A percentile compares a stretch with the other conserved stretches of the same genome.
Evolutionary conservation across 192 early-diverging fungal genomes (phyloP).

Genomic region (Phlyctochytrium bullatum): DNA sequence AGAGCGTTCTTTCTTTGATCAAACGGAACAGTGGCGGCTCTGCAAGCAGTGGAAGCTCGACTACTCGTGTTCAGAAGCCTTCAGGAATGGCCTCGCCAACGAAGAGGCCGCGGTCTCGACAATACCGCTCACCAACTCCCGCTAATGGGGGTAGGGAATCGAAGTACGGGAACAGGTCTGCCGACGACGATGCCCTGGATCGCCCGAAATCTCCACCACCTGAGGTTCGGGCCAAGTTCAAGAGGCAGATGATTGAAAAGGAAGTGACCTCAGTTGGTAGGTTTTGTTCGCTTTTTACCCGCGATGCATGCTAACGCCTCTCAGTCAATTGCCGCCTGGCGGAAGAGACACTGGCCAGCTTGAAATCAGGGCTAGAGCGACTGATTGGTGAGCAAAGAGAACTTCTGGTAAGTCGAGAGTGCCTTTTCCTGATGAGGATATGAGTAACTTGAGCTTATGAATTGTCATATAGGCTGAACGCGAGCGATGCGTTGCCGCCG

Average conservation of each 20-base stretch:
- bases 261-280: constrained; percentile 33
- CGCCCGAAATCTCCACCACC: constrained; percentile 12
- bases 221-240: constrained; percentile 40
- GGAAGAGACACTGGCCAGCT: constrained; percentile 27
- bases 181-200: not conserved
- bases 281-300: not conserved
- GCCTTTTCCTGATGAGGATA: not conserved
- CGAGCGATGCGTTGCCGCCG: constrained; percentile 35
- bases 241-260: constrained; percentile 53
- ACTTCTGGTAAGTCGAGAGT: constrained; percentile 28
- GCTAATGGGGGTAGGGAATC: not conserved
- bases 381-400: constrained; percentile 46
- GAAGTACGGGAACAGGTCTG: not conserved
- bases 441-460: constrained; percentile 13
- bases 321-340: constrained; percentile 32
- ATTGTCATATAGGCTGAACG: constrained; percentile 32
- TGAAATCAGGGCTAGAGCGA: constrained; percentile 24
- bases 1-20: constrained; percentile 17
- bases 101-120: constrained; percentile 1
- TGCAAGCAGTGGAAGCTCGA: constrained; percentile 10
- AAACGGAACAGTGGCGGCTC: constrained; percentile 14
- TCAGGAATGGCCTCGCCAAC: constrained; percentile 1
- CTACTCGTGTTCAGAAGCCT: not conserved
- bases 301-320: not conserved
- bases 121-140: not conserved